These are phyloP conservation scores for Oryza glaberrima DNA, from an alignment of 176 grass and related monocot species.

Conservation along the genomic window DNA sequence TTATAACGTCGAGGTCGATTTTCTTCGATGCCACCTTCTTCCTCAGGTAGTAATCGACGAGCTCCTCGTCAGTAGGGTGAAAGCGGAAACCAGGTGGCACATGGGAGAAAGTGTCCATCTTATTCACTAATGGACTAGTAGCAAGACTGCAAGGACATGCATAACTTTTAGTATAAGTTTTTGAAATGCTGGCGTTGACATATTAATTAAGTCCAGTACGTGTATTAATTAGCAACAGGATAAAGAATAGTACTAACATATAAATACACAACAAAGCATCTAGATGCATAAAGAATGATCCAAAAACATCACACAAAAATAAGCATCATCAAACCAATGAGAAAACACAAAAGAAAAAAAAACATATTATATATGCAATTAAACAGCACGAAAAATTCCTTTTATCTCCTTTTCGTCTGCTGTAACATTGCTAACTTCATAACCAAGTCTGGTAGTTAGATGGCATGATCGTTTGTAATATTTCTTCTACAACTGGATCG, in stretches of 20 bases:
- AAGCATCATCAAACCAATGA: too few species aligned
- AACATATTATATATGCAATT: neutral
- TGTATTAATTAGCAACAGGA: too few species aligned
- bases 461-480: constrained; percentile 30
- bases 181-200: neutral
- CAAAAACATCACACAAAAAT: too few species aligned
- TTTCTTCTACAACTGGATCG: constrained; percentile 27
- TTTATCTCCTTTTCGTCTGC: constrained; percentile 38
- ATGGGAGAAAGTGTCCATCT: constrained; percentile 77
- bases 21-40: constrained; percentile 91
- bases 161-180: neutral
- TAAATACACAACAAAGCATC: too few species aligned
- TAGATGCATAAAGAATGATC: too few species aligned
- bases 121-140: neutral
- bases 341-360: too few species aligned
- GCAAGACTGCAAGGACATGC: neutral
- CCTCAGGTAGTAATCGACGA: constrained; percentile 96
- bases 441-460: constrained; percentile 34
- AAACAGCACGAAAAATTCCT: neutral
- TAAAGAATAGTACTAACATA: too few species aligned
- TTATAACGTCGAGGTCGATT: constrained; percentile 93
- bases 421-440: constrained; percentile 34
- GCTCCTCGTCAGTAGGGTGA: constrained; percentile 95
- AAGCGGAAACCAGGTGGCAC: constrained; percentile 94
- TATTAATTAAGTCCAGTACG: neutral